These are phyloP conservation scores for Melaleuca alternifolia DNA, from an alignment of 345 rosid genomes.

Conservation along the genomic window DNA sequence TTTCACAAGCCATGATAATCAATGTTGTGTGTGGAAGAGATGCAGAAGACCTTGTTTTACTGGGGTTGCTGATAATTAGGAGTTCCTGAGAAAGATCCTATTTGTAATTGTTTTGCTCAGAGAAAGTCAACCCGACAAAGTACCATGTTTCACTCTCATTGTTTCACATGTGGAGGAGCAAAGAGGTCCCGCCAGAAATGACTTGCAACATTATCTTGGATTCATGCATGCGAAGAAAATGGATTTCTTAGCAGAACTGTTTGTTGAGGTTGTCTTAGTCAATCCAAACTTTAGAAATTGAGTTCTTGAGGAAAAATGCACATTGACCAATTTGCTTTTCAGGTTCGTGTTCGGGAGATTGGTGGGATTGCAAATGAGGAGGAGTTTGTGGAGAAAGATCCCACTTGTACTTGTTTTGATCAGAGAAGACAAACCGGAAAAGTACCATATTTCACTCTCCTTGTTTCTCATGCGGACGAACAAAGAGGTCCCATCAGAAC, in stretches of 20 bases:
- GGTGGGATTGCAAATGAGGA: neutral
- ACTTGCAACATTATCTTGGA: neutral
- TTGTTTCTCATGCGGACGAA: neutral
- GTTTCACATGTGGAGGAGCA: neutral
- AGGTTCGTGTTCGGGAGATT: neutral
- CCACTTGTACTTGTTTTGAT: neutral
- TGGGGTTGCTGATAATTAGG: neutral
- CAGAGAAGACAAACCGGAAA: neutral
- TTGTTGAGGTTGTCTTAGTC: neutral
- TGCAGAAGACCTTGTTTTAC: neutral
- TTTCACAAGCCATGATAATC: neutral
- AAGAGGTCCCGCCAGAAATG: neutral
- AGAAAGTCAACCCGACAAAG: neutral
- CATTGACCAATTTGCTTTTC: neutral
- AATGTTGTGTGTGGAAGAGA: too few species aligned
- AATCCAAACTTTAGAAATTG: neutral
- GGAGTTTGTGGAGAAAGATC: neutral
- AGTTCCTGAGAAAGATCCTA: neutral
- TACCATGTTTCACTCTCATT: neutral
- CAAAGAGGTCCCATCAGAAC: neutral
- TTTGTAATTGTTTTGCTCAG: neutral
- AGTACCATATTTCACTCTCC: neutral
- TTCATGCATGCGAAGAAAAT: neutral
- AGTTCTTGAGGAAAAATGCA: neutral
- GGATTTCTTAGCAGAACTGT: neutral